Evolutionary conservation across 2,329 filamentous ascomycete species (phyloP).

Genomic region (Fusarium pseudograminearum): DNA sequence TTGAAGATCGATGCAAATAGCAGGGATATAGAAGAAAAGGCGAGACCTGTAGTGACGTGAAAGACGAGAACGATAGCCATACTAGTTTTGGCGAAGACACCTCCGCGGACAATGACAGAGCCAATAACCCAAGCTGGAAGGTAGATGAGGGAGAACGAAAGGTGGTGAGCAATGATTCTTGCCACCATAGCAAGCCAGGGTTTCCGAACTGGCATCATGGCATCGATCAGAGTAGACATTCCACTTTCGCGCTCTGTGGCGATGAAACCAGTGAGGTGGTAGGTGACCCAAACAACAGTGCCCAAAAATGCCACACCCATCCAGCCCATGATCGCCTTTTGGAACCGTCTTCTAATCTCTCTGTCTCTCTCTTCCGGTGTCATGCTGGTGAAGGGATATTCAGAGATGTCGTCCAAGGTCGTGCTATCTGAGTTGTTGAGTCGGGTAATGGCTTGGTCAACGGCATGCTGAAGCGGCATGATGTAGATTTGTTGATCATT

Average conservation of each 20-base stretch:
- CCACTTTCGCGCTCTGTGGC: conserved; percentile 87
- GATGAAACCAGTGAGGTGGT: conserved; percentile 88
- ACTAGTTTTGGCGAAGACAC: conserved; percentile 74
- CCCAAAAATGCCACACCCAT: conserved; percentile 84
- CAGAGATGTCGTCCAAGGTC: conserved; percentile 58
- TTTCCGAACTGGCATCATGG: conserved; percentile 84
- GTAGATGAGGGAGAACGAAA: conserved; percentile 85
- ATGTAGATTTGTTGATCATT: conserved; percentile 85
- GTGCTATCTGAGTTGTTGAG: conserved; percentile 58
- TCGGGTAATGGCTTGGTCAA: conserved; percentile 78
- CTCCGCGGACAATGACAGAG: conserved; percentile 70
- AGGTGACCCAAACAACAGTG: conserved; percentile 82
- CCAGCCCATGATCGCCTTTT: conserved; percentile 77
- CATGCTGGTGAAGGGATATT: conserved; percentile 81
- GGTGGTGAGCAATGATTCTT: conserved; percentile 81
- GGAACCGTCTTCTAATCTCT: conserved; percentile 76
- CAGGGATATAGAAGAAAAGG: conserved; percentile 83
- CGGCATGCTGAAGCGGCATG: conserved; percentile 81
- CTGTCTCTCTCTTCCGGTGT: conserved; percentile 75
- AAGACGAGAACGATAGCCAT: conserved; percentile 76
- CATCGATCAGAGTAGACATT: conserved; percentile 89
- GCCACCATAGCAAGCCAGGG: conserved; percentile 83
- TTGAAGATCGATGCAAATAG: conserved; percentile 87
- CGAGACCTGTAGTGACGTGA: conserved; percentile 80
- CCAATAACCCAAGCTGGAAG: conserved; percentile 85